Evolutionary conservation across 192 early-diverging fungal genomes (phyloP).

Genomic region (Pilobolus umbonatus): DNA sequence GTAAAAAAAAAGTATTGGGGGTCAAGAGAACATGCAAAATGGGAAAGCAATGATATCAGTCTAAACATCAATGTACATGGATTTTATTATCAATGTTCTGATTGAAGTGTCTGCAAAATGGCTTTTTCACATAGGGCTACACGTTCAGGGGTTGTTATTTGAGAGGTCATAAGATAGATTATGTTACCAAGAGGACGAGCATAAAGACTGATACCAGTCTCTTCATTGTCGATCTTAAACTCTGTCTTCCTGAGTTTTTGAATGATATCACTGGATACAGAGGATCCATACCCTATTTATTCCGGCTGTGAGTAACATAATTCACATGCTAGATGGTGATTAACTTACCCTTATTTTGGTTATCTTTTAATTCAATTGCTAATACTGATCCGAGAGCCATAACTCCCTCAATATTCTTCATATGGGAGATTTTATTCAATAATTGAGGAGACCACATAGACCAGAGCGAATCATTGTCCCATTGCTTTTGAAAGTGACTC

Average conservation of each 20-base stretch:
- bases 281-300: slow-evolving; percentile 50
- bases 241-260: slow-evolving; percentile 26
- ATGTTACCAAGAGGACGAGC: slow-evolving; percentile 72
- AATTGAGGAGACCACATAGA: slow-evolving; percentile 33
- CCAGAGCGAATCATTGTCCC: slow-evolving; percentile 40
- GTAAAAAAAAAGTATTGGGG: too few species aligned
- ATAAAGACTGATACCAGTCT: slow-evolving; percentile 45
- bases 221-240: slow-evolving; percentile 3
- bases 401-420: slow-evolving; percentile 58
- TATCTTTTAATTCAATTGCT: slow-evolving; percentile 55
- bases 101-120: slow-evolving; percentile 21
- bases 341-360: slow-evolving; percentile 19
- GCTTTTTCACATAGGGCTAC: slow-evolving; percentile 43
- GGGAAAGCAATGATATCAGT: too few species aligned
- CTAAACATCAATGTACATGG: too few species aligned
- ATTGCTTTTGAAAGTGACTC: slow-evolving; percentile 25
- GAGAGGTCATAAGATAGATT: slow-evolving; percentile 70
- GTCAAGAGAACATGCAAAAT: too few species aligned
- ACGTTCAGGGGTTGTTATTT: slow-evolving; percentile 39
- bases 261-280: slow-evolving; percentile 31
- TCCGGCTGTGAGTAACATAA: background rate
- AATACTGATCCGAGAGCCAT: slow-evolving; percentile 65
- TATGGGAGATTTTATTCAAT: slow-evolving; percentile 45
- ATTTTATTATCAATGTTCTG: too few species aligned
- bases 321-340: background rate